phyloP scores from a whole-genome alignment of 2,329 filamentous ascomycete genomes.

The Paecilomyces niveus region DNA sequence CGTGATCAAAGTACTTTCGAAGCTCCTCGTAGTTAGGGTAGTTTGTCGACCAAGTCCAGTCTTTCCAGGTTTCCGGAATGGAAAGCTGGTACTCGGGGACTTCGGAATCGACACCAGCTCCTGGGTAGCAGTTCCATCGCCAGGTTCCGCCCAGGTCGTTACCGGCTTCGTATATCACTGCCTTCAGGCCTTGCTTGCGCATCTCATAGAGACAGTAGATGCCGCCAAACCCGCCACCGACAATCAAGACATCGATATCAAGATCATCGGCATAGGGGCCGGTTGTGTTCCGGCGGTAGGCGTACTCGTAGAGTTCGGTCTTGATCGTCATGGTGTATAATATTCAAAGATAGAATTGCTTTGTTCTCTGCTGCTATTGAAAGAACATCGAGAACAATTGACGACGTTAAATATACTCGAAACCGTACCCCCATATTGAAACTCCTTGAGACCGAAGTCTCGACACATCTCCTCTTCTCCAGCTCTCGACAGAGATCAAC shows the following conservation, averaged over 20 bases:
- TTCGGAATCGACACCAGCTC: conserved; percentile 46
- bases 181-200: conserved; percentile 42
- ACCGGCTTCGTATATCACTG: conserved; percentile 47
- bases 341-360: too few relatives aligned
- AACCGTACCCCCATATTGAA: background rate
- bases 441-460: background rate
- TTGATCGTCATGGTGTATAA: background rate
- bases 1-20: conserved; percentile 40
- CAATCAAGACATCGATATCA: conserved; percentile 18
- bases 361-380: too few relatives aligned
- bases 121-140: conserved; percentile 49
- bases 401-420: background rate
- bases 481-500: background rate
- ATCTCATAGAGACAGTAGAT: conserved; percentile 46
- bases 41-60: conserved; percentile 37
- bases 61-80: conserved; percentile 41
- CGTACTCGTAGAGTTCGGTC: background rate
- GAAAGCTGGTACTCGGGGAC: conserved; percentile 49
- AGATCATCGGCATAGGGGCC: conserved; percentile 13
- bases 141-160: conserved; percentile 45
- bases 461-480: background rate
- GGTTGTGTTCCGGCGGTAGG: conserved; percentile 7
- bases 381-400: background rate
- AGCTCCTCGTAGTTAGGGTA: conserved; percentile 31
- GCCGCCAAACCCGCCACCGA: conserved; percentile 17